Conservation (phyloP, 2,329 filamentous ascomycete species). For the Fonsecaea pedrosoi region DNA sequence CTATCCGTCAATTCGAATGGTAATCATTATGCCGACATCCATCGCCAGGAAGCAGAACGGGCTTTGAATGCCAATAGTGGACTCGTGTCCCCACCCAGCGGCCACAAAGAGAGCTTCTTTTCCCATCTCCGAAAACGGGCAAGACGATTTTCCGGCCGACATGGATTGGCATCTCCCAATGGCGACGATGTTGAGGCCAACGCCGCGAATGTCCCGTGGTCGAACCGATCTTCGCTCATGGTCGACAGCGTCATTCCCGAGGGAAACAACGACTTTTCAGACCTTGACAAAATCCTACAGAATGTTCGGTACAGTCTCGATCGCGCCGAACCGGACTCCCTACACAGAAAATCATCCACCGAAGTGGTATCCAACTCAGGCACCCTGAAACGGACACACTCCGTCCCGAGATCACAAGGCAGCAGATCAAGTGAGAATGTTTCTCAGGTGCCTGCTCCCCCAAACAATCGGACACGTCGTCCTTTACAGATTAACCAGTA, state of each 20-base stretch:
- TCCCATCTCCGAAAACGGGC: conserved; percentile 95
- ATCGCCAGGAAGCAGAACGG: conserved; percentile 88
- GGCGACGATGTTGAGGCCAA: conserved; percentile 92
- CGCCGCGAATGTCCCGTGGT: conserved; percentile 88
- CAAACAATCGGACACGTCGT: conserved; percentile 80
- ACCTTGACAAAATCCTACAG: conserved; percentile 67
- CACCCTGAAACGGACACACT: conserved; percentile 38
- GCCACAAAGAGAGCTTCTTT: conserved; percentile 95
- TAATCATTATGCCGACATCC: conserved; percentile 89
- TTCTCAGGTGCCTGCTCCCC: conserved; percentile 62
- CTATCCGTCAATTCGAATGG: conserved; percentile 89
- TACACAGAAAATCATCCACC: conserved; percentile 21
- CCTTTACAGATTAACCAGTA: conserved; percentile 79
- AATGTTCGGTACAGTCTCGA: conserved; percentile 66
- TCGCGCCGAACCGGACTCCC: conserved; percentile 26
- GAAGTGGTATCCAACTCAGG: conserved; percentile 32
- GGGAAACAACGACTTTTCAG: conserved; percentile 61
- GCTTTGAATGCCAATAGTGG: conserved; percentile 83
- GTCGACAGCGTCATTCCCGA: conserved; percentile 61
- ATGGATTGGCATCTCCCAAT: conserved; percentile 79
- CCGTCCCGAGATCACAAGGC: conserved; percentile 37
- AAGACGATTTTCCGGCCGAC: conserved; percentile 86
- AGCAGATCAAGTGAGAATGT: conserved; percentile 35
- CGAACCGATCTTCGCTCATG: conserved; percentile 82
- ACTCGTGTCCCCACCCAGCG: conserved; percentile 76